A percentile compares a stretch with the other conserved stretches of the same genome.
phyloP scores from a whole-genome alignment of 345 rosid species.

The Euphorbia lathyris region DNA sequence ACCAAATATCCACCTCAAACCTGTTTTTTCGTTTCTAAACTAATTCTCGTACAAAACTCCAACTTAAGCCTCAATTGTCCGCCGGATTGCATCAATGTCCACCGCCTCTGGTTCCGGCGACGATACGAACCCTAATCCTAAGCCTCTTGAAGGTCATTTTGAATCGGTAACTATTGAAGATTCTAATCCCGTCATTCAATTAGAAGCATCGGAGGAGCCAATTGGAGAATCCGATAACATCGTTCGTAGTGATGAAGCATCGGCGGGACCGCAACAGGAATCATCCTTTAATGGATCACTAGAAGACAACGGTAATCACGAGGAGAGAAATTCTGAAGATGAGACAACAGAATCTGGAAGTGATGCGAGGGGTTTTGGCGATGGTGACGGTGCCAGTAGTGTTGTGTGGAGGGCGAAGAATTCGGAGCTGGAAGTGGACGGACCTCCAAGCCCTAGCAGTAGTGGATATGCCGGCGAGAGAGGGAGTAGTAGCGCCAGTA shows the following conservation, averaged over 20 bases:
- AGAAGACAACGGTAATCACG: constrained; percentile 4
- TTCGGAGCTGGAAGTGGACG: constrained; percentile 56
- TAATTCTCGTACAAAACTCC: not conserved
- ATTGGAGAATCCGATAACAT: not conserved
- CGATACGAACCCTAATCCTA: constrained; percentile 16
- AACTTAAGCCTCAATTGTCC: not conserved
- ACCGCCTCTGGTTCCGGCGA: no score
- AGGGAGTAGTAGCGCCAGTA: constrained; percentile 73
- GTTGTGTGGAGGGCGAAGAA: no score
- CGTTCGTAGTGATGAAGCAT: not conserved
- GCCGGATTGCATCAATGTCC: constrained; percentile 13
- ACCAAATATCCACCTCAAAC: not conserved
- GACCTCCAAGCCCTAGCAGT: constrained; percentile 72
- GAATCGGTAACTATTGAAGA: constrained; percentile 13
- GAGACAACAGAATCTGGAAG: constrained; percentile 1
- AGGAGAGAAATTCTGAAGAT: not conserved
- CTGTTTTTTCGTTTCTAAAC: not conserved
- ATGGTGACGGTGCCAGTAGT: no score
- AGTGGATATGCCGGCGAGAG: constrained; percentile 95
- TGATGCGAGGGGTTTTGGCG: constrained; percentile 3
- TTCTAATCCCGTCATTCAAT: not conserved
- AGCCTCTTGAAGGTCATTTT: constrained; percentile 19
- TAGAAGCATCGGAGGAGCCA: not conserved
- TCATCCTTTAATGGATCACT: constrained; percentile 10
- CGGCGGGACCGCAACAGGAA: not conserved